phyloP scores from a whole-genome alignment of 2,329 filamentous ascomycete species.

The Pleomassaria siparia region DNA sequence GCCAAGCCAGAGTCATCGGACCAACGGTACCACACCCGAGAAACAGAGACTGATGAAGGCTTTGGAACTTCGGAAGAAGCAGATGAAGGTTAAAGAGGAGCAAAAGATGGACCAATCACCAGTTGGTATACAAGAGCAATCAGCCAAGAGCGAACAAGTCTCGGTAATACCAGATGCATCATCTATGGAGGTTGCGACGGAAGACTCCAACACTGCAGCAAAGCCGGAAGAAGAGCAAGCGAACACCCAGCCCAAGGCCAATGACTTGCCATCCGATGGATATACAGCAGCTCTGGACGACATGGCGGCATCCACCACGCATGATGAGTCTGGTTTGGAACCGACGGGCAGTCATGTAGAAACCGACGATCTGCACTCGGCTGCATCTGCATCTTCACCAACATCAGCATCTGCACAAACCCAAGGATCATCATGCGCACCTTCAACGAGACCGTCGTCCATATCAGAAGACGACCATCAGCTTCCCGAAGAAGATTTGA shows the following conservation, averaged over 20 bases:
- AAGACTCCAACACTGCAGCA: conserved; percentile 12
- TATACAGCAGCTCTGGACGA: conserved; percentile 8
- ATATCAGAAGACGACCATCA: conserved; percentile 41
- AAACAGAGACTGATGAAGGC: conserved; percentile 94
- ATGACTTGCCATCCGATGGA: not conserved
- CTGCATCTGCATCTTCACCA: conserved; percentile 40
- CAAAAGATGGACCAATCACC: conserved; percentile 25
- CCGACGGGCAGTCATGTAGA: conserved; percentile 46
- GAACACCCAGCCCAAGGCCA: not conserved
- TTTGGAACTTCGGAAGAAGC: conserved; percentile 83
- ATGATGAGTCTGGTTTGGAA: conserved; percentile 57
- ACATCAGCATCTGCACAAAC: conserved; percentile 43
- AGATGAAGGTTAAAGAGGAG: conserved; percentile 53
- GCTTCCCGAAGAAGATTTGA: conserved; percentile 19
- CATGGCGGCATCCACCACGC: conserved; percentile 10
- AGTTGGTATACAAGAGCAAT: conserved; percentile 10
- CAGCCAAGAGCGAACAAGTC: not conserved
- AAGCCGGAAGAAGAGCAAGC: conserved; percentile 20
- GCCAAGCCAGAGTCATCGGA: conserved; percentile 45
- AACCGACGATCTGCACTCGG: conserved; percentile 37
- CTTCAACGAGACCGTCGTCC: conserved; percentile 43
- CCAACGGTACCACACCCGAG: conserved; percentile 74
- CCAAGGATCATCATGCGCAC: conserved; percentile 38
- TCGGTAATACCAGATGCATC: not conserved
- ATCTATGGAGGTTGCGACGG: not conserved